phyloP scores from a whole-genome alignment of 257 asterid genomes.

The Catharanthus roseus region DNA sequence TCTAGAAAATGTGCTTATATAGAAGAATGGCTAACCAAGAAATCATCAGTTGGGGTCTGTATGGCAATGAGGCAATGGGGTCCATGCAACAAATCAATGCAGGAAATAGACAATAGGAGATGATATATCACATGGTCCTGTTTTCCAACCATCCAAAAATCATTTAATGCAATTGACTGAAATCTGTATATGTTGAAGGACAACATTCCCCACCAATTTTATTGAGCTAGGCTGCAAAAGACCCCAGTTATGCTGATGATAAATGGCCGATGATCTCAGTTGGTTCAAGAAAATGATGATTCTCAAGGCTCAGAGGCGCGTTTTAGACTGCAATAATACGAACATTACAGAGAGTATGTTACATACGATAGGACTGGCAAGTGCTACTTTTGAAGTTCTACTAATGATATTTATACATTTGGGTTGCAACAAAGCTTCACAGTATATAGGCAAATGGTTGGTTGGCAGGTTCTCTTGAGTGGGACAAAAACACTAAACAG shows the following conservation, averaged over 20 bases:
- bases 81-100: not conserved
- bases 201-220: no score
- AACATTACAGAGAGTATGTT: no score
- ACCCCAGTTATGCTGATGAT: no score
- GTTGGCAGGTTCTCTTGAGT: no score
- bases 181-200: no score
- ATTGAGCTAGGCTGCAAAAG: no score
- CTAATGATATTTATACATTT: not conserved
- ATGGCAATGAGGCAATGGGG: not conserved
- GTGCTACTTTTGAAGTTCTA: constrained; percentile 4
- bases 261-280: not conserved
- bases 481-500: not conserved
- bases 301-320: not conserved
- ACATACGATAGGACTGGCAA: no score
- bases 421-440: not conserved
- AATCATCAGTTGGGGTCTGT: not conserved
- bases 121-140: not conserved
- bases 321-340: no score
- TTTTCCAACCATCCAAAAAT: not conserved
- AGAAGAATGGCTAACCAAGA: not conserved
- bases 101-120: not conserved
- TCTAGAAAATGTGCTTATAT: not conserved
- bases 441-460: no score
- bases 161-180: not conserved
- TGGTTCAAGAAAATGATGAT: not conserved